These are phyloP conservation scores for Clohesyomyces aquaticus DNA, from an alignment of 495 filamentous ascomycete genomes.

Conservation along the genomic window DNA sequence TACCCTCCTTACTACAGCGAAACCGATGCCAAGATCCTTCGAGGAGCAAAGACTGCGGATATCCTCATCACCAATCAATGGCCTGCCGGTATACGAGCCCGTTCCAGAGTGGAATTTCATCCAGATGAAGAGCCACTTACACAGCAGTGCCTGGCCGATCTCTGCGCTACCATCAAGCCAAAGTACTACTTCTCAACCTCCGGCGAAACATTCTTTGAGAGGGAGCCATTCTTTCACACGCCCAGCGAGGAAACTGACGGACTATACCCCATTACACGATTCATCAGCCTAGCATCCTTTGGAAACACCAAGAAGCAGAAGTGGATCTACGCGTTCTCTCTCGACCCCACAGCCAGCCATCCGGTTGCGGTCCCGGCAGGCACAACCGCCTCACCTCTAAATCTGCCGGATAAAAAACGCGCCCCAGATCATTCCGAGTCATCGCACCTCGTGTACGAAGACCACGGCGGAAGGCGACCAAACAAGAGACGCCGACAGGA, in stretches of 20 bases:
- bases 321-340: conserved; percentile 85
- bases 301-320: conserved; percentile 76
- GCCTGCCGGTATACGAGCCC: conserved; percentile 70
- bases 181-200: conserved; percentile 85
- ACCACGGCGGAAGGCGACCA: conserved; percentile 41
- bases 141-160: conserved; percentile 67
- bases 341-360: conserved; percentile 65
- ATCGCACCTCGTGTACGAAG: conserved; percentile 62
- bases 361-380: conserved; percentile 63
- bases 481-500: conserved; percentile 55
- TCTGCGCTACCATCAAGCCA: conserved; percentile 76
- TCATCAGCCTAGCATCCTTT: conserved; percentile 81
- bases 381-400: conserved; percentile 72
- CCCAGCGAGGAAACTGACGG: conserved; percentile 58
- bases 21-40: conserved; percentile 73
- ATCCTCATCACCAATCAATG: conserved; percentile 85
- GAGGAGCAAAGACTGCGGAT: conserved; percentile 75
- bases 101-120: conserved; percentile 60
- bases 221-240: conserved; percentile 87
- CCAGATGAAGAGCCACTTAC: conserved; percentile 52
- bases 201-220: conserved; percentile 73
- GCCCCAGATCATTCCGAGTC: conserved; percentile 56
- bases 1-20: conserved; percentile 70
- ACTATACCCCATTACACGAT: conserved; percentile 70
- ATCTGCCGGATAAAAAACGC: conserved; percentile 62